Conservation (phyloP, 75 land plant species). For the Pinus albicaulis region DNA sequence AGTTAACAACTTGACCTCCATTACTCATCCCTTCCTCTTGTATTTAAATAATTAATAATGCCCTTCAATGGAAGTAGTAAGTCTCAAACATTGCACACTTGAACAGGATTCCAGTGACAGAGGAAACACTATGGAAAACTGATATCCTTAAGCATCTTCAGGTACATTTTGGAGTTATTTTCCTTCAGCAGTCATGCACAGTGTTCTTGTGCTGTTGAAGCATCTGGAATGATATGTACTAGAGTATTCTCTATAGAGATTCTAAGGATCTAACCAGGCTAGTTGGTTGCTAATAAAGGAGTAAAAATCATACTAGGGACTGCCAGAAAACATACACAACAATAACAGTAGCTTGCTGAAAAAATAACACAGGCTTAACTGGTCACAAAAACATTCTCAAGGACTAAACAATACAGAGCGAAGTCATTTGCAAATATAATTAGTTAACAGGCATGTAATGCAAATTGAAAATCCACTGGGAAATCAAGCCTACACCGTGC, state of each 20-base stretch:
- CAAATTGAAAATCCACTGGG: neutral
- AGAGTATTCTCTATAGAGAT: neutral
- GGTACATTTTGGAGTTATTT: neutral
- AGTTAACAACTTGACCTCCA: neutral
- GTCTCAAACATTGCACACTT: neutral
- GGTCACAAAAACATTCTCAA: no score
- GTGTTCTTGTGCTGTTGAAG: conserved; percentile 1
- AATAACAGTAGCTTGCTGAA: neutral
- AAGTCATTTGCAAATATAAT: neutral
- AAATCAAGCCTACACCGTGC: neutral
- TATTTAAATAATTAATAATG: neutral
- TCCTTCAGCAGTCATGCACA: neutral
- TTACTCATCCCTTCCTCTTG: neutral
- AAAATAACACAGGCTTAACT: neutral
- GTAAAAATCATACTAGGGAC: neutral
- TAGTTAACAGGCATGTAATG: neutral
- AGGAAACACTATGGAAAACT: neutral
- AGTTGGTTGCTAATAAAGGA: conserved; percentile 4
- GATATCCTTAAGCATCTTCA: neutral
- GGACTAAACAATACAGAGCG: neutral
- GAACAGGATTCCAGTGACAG: neutral
- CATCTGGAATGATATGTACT: neutral
- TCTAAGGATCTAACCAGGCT: neutral
- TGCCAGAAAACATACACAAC: neutral
- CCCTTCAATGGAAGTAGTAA: neutral